phyloP scores from a whole-genome alignment of 805 yeast genomes.

The Grigorovia transvaalensis region DNA sequence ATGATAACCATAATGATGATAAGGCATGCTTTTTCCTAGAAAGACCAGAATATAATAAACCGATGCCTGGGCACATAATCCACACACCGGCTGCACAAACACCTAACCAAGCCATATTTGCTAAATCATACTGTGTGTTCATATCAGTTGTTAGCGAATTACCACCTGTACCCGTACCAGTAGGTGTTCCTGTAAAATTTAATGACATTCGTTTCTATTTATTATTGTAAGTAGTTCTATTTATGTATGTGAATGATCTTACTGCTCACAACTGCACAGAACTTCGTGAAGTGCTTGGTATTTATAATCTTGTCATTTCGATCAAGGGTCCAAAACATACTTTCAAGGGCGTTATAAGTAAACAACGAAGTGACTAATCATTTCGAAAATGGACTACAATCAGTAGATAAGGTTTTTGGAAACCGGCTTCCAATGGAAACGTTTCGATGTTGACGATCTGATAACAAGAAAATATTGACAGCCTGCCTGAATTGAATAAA shows the following conservation, averaged over 20 bases:
- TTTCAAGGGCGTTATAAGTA: too few species aligned
- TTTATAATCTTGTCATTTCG: too few species aligned
- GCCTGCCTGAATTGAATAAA: too few species aligned
- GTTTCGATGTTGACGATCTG: too few species aligned
- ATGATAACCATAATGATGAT: conserved; percentile 85
- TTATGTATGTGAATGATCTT: too few species aligned
- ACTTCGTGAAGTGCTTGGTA: not conserved
- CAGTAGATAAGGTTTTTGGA: too few species aligned
- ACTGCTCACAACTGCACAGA: too few species aligned
- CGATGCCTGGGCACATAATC: conserved; percentile 96
- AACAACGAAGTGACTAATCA: too few species aligned
- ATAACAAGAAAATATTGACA: too few species aligned
- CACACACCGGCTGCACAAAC: conserved; percentile 73
- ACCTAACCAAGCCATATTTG: conserved; percentile 81
- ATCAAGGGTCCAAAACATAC: too few species aligned
- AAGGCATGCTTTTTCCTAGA: conserved; percentile 94
- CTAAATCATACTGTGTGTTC: conserved; percentile 57
- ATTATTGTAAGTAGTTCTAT: not conserved
- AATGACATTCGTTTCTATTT: conserved; percentile 16
- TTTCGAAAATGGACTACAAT: too few species aligned
- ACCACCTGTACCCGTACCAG: conserved; percentile 69
- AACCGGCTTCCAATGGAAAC: too few species aligned
- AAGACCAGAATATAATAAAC: conserved; percentile 83
- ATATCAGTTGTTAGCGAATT: conserved; percentile 63
- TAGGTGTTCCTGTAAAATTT: conserved; percentile 34